phyloP scores from a whole-genome alignment of 164 flowering plant species.

The Nelumbo lutea region DNA sequence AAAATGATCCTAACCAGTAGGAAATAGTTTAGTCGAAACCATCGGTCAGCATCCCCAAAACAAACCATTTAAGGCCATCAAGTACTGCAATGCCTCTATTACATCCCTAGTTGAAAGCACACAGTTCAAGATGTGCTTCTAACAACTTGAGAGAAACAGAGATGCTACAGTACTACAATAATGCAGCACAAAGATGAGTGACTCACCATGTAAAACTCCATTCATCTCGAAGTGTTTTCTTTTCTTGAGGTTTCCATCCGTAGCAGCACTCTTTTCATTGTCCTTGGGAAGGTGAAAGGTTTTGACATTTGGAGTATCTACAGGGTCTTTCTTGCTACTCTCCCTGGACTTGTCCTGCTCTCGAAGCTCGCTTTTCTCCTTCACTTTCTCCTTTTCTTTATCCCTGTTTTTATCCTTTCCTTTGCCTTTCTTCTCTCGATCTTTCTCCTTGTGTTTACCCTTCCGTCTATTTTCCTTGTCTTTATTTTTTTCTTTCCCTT shows the following conservation, averaged over 20 bases:
- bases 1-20: not conserved
- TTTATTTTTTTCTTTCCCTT: constrained; percentile 27
- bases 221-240: constrained; percentile 50
- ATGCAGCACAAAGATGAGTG: not conserved
- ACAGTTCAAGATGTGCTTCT: not conserved
- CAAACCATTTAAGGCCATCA: not conserved
- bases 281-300: constrained; percentile 21
- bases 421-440: constrained; percentile 11
- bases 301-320: constrained; percentile 13
- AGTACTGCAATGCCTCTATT: constrained; percentile 1
- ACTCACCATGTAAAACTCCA: constrained; percentile 72
- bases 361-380: constrained; percentile 24
- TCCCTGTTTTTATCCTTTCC: constrained; percentile 9
- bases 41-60: too few species aligned
- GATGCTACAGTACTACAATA: constrained; percentile 1
- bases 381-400: constrained; percentile 30
- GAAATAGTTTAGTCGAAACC: not conserved
- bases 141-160: not conserved
- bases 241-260: constrained; percentile 39
- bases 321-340: constrained; percentile 21
- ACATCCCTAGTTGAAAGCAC: not conserved
- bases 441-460: constrained; percentile 31
- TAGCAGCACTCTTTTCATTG: constrained; percentile 17
- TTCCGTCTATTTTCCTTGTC: constrained; percentile 22
- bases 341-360: constrained; percentile 32